Evolutionary conservation across 2,329 filamentous ascomycete species (phyloP).

Genomic region (Diaporthe capsici): DNA sequence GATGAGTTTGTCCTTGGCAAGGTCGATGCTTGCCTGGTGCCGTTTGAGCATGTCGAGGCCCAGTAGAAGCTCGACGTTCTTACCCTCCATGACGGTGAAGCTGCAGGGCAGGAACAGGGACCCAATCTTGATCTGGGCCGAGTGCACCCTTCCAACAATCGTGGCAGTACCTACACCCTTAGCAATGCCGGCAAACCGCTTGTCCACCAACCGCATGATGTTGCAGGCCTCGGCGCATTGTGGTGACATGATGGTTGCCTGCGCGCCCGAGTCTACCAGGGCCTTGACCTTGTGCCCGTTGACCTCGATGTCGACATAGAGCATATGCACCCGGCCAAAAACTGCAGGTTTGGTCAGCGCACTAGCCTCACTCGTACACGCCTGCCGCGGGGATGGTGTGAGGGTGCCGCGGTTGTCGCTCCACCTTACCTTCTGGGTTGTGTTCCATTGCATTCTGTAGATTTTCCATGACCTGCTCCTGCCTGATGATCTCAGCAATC

Average conservation of each 20-base stretch:
- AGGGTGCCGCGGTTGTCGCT: conserved; percentile 6
- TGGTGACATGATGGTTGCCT: conserved; percentile 99
- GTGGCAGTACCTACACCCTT: conserved; percentile 94
- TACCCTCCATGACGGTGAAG: conserved; percentile 99
- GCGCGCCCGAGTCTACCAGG: conserved; percentile 96
- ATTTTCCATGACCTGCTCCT: conserved; percentile 95
- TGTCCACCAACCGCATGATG: conserved; percentile 96
- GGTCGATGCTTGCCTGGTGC: conserved; percentile 92
- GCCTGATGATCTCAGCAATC: conserved; percentile 97
- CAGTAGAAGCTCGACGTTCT: conserved; percentile 92
- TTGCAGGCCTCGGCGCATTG: conserved; percentile 90
- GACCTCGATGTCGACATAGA: conserved; percentile 96
- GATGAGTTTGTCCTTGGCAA: conserved; percentile 85
- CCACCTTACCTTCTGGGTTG: conserved; percentile 87
- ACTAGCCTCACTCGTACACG: conserved; percentile 21
- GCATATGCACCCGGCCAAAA: conserved; percentile 94
- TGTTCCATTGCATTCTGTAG: conserved; percentile 97
- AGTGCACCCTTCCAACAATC: conserved; percentile 95
- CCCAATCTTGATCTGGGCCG: conserved; percentile 94
- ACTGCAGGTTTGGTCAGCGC: conserved; percentile 65
- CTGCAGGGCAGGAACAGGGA: conserved; percentile 89
- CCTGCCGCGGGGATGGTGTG: conserved; percentile 13
- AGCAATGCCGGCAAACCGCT: conserved; percentile 90
- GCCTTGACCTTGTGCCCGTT: conserved; percentile 95
- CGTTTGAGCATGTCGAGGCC: conserved; percentile 97